A percentile compares a stretch with the other conserved stretches of the same genome.
Evolutionary conservation across 2,329 filamentous ascomycete genomes (phyloP).

Genomic region (Phaeophleospora eucalypticola): DNA sequence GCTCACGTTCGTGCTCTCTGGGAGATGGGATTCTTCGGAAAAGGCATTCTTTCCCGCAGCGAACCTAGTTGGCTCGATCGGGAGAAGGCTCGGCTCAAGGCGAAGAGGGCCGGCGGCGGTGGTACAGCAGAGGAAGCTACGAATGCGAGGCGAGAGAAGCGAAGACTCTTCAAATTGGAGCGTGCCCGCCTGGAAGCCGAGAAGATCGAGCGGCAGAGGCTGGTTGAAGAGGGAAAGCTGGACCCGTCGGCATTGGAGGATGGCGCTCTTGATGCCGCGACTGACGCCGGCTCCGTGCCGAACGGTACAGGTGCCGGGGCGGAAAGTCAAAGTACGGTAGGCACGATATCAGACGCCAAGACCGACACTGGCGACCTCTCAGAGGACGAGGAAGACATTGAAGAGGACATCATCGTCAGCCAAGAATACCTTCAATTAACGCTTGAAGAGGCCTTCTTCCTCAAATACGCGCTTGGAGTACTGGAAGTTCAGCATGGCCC

Average conservation of each 20-base stretch:
- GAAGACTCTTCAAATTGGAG: constrained; percentile 83
- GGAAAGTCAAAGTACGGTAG: not conserved
- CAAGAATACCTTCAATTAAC: constrained; percentile 90
- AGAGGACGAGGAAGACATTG: constrained; percentile 5
- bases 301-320: not conserved
- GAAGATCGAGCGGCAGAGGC: constrained; percentile 66
- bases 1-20: constrained; percentile 75
- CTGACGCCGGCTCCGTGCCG: not conserved
- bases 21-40: constrained; percentile 97
- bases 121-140: constrained; percentile 79
- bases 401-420: constrained; percentile 37
- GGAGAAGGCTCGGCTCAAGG: constrained; percentile 66
- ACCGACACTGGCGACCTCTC: too few relatives aligned
- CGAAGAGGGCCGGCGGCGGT: constrained; percentile 17
- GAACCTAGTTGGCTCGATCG: constrained; percentile 89
- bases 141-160: constrained; percentile 69
- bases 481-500: constrained; percentile 54
- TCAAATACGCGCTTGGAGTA: constrained; percentile 73
- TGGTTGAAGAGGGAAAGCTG: constrained; percentile 49
- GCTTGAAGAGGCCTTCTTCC: constrained; percentile 86
- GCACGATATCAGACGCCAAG: constrained; percentile 1
- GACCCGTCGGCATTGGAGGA: constrained; percentile 14
- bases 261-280: constrained; percentile 3
- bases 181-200: constrained; percentile 83
- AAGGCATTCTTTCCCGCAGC: constrained; percentile 86